A percentile compares a stretch with the other conserved stretches of the same genome.
These are phyloP conservation scores for Strigomonas galati DNA, from an alignment of 208 protist species.

Conservation along the genomic window DNA sequence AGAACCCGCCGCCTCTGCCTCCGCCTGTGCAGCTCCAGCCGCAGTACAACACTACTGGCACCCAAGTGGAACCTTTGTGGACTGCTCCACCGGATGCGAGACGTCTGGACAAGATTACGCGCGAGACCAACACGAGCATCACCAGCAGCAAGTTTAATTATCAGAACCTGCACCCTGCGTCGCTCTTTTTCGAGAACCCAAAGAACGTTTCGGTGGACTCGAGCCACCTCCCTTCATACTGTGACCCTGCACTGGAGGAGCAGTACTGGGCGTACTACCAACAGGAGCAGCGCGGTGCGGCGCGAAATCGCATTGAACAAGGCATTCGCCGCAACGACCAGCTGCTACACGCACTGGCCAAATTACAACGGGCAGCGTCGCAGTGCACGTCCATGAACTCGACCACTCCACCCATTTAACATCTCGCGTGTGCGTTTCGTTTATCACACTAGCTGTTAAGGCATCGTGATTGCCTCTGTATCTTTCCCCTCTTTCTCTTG, in stretches of 20 bases:
- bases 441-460: not conserved
- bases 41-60: not conserved
- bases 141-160: not conserved
- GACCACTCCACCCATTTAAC: not conserved
- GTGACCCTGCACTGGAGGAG: not conserved
- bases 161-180: not conserved
- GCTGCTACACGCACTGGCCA: slow-evolving; percentile 59
- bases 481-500: not conserved
- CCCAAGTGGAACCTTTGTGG: not conserved
- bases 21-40: no score
- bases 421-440: not conserved
- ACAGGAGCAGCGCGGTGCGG: not conserved
- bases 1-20: no score
- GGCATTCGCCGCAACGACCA: slow-evolving; percentile 68
- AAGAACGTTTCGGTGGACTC: not conserved
- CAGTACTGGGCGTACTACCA: not conserved
- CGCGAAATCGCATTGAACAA: slow-evolving; percentile 46
- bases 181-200: not conserved
- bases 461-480: not conserved
- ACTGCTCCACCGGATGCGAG: no score
- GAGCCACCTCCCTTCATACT: not conserved
- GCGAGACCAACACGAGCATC: not conserved
- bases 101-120: no score
- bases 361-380: slow-evolving; percentile 55
- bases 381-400: slow-evolving; percentile 22